Conservation (phyloP, 225 moss, liverwort and hornwort genomes). For the Pseudoscleropodium purum region DNA sequence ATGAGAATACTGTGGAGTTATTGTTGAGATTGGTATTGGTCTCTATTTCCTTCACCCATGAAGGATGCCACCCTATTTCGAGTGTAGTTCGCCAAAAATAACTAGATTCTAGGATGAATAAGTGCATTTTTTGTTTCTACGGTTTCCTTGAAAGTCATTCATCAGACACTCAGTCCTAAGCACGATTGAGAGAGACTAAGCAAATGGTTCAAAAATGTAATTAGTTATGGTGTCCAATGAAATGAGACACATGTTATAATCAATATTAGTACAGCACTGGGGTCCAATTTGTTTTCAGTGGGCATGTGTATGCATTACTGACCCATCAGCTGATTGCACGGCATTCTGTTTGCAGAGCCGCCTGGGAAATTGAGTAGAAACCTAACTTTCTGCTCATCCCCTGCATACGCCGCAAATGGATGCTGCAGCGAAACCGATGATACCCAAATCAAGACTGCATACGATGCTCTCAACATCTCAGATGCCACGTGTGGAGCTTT, state of each 20-base stretch:
- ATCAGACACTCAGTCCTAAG: not conserved
- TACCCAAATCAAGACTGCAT: slow-evolving; percentile 13
- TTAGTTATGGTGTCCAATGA: not conserved
- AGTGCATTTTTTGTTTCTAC: not conserved
- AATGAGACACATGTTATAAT: not conserved
- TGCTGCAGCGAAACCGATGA: slow-evolving; percentile 63
- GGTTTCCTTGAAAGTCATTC: not conserved
- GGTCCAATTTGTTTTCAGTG: not conserved
- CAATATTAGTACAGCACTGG: not conserved
- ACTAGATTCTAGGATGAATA: not conserved
- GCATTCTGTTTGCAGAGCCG: slow-evolving; percentile 42
- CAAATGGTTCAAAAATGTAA: not conserved
- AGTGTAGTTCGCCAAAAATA: not conserved
- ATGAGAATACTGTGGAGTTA: not conserved
- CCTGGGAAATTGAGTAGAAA: slow-evolving; percentile 27
- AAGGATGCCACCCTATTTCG: not conserved
- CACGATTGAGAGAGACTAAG: not conserved
- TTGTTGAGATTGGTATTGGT: not conserved
- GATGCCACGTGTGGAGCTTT: slow-evolving; percentile 44
- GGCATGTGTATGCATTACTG: not conserved
- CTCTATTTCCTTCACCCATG: not conserved
- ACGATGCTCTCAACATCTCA: slow-evolving; percentile 54
- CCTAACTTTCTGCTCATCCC: slow-evolving; percentile 66
- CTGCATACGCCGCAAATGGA: slow-evolving; percentile 45
- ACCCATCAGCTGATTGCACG: not conserved